These are phyloP conservation scores for Myxozyma neotropica DNA, from an alignment of 805 yeast genomes.

Conservation along the genomic window DNA sequence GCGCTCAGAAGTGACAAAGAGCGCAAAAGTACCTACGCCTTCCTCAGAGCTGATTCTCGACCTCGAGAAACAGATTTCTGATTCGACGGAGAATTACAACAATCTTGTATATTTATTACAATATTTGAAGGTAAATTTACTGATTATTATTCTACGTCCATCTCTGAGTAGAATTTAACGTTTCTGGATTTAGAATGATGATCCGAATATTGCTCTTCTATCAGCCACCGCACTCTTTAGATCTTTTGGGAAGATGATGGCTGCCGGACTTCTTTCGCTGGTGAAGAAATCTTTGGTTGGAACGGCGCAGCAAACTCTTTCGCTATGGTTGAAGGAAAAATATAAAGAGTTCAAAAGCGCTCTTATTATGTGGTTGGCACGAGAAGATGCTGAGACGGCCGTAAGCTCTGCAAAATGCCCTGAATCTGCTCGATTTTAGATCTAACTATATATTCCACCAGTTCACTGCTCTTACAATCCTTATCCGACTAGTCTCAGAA, in stretches of 20 bases:
- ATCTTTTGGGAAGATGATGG: conserved; percentile 54
- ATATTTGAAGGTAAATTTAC: conserved; percentile 40
- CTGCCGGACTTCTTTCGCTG: conserved; percentile 47
- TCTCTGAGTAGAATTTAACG: neutral
- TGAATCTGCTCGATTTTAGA: conserved; percentile 48
- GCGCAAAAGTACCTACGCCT: conserved; percentile 6
- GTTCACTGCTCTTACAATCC: conserved; percentile 34
- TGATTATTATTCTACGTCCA: neutral
- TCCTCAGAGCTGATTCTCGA: conserved; percentile 24
- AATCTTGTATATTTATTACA: conserved; percentile 53
- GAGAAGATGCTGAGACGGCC: conserved; percentile 49
- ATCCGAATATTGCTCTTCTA: conserved; percentile 23
- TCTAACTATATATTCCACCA: conserved; percentile 19
- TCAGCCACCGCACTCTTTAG: conserved; percentile 47
- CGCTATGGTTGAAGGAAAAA: conserved; percentile 63
- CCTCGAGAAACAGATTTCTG: conserved; percentile 32
- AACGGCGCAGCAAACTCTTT: conserved; percentile 49
- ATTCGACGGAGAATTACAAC: conserved; percentile 56
- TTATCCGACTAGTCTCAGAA: conserved; percentile 50
- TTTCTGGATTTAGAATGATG: conserved; percentile 26
- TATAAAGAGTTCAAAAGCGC: conserved; percentile 57
- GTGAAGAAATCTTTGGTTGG: conserved; percentile 45
- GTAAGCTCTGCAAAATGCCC: no score
- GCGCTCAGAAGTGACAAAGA: neutral
- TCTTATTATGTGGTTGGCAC: conserved; percentile 49